phyloP scores from a whole-genome alignment of 2,329 filamentous ascomycete species.

The Paraphoma sp. region DNA sequence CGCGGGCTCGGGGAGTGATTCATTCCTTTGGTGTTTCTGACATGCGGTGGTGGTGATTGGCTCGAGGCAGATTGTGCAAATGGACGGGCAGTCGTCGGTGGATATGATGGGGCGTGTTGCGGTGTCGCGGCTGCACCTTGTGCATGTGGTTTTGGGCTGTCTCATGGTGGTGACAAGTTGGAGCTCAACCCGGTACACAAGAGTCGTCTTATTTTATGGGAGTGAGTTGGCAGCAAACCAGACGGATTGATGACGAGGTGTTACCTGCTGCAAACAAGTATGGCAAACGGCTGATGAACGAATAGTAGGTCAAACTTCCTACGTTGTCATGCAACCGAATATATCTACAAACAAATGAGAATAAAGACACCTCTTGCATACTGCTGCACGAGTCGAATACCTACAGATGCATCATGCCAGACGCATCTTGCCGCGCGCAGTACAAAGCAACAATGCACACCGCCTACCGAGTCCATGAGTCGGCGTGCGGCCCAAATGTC shows the following conservation, averaged over 20 bases:
- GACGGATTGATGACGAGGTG: neutral
- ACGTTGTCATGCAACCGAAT: neutral
- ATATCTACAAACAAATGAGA: neutral
- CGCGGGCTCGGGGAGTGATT: neutral
- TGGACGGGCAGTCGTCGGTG: neutral
- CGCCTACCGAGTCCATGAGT: too few relatives aligned
- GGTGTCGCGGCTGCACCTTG: neutral
- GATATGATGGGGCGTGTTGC: neutral
- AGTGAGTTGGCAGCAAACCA: neutral
- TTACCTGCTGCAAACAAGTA: neutral
- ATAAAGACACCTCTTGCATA: neutral
- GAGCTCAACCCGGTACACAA: neutral
- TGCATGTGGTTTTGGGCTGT: neutral
- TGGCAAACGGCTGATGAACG: neutral
- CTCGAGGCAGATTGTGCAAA: slow-evolving; percentile 3
- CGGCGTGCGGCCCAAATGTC: too few relatives aligned
- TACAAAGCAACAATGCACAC: too few relatives aligned
- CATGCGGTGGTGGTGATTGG: neutral
- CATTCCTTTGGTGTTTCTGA: too few relatives aligned
- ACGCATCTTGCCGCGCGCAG: too few relatives aligned
- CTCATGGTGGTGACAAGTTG: neutral
- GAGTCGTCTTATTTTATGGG: neutral
- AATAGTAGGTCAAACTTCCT: neutral
- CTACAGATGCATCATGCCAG: too few relatives aligned
- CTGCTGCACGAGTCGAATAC: too few relatives aligned